These are phyloP conservation scores for Calonectria hongkongensis DNA, from an alignment of 2,329 filamentous ascomycete genomes.

Conservation along the genomic window DNA sequence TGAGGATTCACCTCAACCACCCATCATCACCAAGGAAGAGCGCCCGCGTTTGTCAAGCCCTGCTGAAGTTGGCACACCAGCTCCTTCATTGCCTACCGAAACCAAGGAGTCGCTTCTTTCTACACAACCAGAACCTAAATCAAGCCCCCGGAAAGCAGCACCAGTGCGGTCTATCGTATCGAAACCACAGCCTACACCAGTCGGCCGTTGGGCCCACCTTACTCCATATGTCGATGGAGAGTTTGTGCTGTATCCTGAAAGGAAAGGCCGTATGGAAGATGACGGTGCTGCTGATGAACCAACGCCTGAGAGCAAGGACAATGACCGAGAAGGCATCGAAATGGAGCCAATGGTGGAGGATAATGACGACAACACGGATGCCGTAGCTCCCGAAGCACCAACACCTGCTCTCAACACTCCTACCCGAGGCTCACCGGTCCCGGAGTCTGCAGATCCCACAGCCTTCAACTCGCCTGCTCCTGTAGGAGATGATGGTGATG, in stretches of 20 bases:
- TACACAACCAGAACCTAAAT: constrained; percentile 47
- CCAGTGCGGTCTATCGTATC: constrained; percentile 39
- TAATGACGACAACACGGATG: constrained; percentile 57
- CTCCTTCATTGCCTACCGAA: constrained; percentile 44
- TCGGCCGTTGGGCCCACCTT: constrained; percentile 62
- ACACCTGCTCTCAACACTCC: constrained; percentile 64
- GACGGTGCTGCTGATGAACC: constrained; percentile 56
- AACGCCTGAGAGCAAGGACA: constrained; percentile 58
- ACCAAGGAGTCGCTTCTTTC: constrained; percentile 45
- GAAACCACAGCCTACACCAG: constrained; percentile 56
- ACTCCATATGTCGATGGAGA: constrained; percentile 65
- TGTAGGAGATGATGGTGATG: constrained; percentile 60
- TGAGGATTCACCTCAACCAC: constrained; percentile 41
- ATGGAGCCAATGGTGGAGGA: constrained; percentile 59
- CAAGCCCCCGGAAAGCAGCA: constrained; percentile 47
- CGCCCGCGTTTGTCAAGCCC: constrained; percentile 44
- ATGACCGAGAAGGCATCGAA: constrained; percentile 54
- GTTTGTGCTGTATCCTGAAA: constrained; percentile 63
- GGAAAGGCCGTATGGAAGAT: constrained; percentile 57
- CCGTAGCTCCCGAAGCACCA: constrained; percentile 57
- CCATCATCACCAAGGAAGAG: constrained; percentile 38
- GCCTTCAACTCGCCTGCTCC: constrained; percentile 62
- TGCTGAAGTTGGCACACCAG: constrained; percentile 44
- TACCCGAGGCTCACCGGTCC: constrained; percentile 61
- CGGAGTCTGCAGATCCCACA: constrained; percentile 62